phyloP scores from a whole-genome alignment of 306 rosid species.

The Ormosia emarginata region DNA sequence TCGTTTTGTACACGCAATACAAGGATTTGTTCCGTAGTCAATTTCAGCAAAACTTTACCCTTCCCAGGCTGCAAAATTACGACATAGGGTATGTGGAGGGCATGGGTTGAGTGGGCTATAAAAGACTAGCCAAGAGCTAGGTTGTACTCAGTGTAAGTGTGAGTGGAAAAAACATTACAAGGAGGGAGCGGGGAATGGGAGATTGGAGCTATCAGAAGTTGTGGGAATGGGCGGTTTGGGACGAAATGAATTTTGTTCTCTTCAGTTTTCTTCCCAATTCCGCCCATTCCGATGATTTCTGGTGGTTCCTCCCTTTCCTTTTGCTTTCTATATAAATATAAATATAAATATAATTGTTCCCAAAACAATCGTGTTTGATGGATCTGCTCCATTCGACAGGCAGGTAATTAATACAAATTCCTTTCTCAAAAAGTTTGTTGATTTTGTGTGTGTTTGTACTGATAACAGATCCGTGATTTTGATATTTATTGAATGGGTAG shows the following conservation, averaged over 20 bases:
- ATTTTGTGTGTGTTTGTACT: neutral
- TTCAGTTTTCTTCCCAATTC: conserved; percentile 30
- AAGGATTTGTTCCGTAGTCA: neutral
- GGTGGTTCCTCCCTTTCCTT: conserved; percentile 44
- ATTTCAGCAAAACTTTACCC: neutral
- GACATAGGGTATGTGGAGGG: neutral
- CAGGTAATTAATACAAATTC: neutral
- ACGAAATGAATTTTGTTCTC: neutral
- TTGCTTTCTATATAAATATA: neutral
- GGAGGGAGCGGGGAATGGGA: conserved; percentile 38
- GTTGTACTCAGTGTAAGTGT: neutral
- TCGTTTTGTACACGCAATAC: neutral
- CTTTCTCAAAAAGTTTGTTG: neutral
- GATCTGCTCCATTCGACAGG: neutral
- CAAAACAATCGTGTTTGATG: neutral
- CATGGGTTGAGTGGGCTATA: neutral
- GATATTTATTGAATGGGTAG: neutral
- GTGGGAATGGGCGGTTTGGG: conserved; percentile 54
- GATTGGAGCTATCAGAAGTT: conserved; percentile 34
- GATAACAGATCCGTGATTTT: neutral
- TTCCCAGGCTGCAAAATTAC: neutral
- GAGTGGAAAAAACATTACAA: neutral
- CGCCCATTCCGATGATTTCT: conserved; percentile 55
- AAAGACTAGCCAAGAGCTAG: neutral
- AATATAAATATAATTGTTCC: neutral